phyloP scores from a whole-genome alignment of 352 stramenopile genomes.

The Elongisporangium undulatum region DNA sequence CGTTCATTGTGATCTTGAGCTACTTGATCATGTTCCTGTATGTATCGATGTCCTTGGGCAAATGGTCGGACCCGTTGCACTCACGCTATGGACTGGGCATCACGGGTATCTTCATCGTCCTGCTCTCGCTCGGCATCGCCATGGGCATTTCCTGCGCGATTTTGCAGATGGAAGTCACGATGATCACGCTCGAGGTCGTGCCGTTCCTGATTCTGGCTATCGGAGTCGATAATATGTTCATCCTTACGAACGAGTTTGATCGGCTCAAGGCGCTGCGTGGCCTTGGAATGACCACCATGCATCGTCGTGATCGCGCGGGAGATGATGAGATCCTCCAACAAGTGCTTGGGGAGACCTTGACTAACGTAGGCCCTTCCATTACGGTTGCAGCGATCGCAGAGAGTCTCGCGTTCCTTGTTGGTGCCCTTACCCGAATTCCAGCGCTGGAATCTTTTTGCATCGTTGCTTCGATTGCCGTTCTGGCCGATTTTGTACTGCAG shows the following conservation, averaged over 20 bases:
- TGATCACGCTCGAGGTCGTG: constrained; percentile 91
- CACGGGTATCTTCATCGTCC: constrained; percentile 82
- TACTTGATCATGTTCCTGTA: constrained; percentile 92
- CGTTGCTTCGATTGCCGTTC: constrained; percentile 77
- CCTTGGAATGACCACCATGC: constrained; percentile 19
- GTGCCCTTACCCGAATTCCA: constrained; percentile 81
- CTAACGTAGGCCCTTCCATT: constrained; percentile 85
- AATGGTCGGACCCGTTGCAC: constrained; percentile 52
- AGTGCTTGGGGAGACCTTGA: constrained; percentile 70
- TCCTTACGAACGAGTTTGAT: constrained; percentile 87
- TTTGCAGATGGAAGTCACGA: constrained; percentile 80
- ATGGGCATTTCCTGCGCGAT: constrained; percentile 65
- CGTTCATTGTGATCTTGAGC: constrained; percentile 83
- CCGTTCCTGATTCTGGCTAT: constrained; percentile 91
- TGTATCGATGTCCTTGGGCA: constrained; percentile 81
- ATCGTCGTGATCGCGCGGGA: constrained; percentile 21
- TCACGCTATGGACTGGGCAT: constrained; percentile 80
- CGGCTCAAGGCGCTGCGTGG: constrained; percentile 45
- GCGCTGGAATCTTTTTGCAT: constrained; percentile 85
- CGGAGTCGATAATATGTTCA: constrained; percentile 93
- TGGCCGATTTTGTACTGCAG: constrained; percentile 78
- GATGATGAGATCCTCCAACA: constrained; percentile 51
- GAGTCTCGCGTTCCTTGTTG: constrained; percentile 77
- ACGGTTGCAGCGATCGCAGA: constrained; percentile 80
- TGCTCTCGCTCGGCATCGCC: constrained; percentile 68